Evolutionary conservation across 345 rosid species (phyloP), one percentile per base, ranked within the genome.

Genomic region (Linum trigynum): DNA sequence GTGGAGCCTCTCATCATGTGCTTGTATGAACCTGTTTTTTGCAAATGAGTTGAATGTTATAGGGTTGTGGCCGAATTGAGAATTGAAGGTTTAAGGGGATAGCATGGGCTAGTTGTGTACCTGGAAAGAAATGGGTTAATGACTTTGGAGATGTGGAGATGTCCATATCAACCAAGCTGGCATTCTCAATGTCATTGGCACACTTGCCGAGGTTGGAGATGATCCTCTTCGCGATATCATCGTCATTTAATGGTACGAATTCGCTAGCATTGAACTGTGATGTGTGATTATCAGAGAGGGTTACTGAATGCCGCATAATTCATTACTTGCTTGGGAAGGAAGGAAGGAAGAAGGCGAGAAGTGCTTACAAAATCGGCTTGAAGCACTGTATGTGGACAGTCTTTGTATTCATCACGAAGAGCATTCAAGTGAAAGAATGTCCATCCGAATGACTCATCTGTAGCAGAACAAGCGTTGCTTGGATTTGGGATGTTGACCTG

Each of bases 51-150:
- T 57, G 2, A 17, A 50, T 35, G 3, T 12, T 23, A 23, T 23
- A 23, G 32, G 32, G 32, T 23, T 23, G 32, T 23, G 32, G 32
- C 32, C 50, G 10, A 1, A 43, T 4, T 2, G 50, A 43, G 10
- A 5, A 7, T 43, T 43, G 50, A 43, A 43, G 50, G 50, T 5
- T 10, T 5, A 43, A 11, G 50, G 9, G 6, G 6, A 43, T 5
- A 11, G 50, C 10, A 43, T 43, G 50, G 6, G 8, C 48, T 41
- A 57, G 56, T 10, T 32, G 59, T 39, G 5, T 80, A 81, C 87
- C 86, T 41, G 86, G 94, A 65, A 83, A 83, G 71, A 83, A 85
- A 62, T 81, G 90, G 32, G 88, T 76, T 39, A 82, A 67, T 39
- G 84, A 77, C 61, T 72, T 75, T 0, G 86, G 83, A 69, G 69